Percentiles rank a stretch among this genome's conserved stretches.
These are phyloP conservation scores for Myxozyma lipomycoides DNA, from an alignment of 805 yeast species.

Conservation along the genomic window DNA sequence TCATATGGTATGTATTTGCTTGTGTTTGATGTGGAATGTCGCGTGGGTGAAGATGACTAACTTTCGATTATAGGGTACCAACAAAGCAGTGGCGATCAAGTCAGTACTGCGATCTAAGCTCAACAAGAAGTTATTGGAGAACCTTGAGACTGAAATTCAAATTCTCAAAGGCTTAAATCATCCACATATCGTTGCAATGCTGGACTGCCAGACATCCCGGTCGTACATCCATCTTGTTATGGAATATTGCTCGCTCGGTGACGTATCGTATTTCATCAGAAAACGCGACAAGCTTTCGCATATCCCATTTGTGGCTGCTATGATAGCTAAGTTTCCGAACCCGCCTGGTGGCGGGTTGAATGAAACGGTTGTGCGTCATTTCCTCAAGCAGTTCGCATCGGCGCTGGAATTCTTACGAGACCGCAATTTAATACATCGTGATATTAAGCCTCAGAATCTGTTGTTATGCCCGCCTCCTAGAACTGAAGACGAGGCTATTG, in stretches of 20 bases:
- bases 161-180: conserved; percentile 84
- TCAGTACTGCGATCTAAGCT: conserved; percentile 78
- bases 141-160: conserved; percentile 86
- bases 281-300: conserved; percentile 67
- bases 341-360: conserved; percentile 77
- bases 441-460: conserved; percentile 87
- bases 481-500: conserved; percentile 56
- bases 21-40: background rate
- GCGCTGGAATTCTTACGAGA: conserved; percentile 79
- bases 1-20: conserved; percentile 40
- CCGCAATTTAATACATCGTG: conserved; percentile 87
- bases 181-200: conserved; percentile 84
- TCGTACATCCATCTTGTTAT: conserved; percentile 78
- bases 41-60: background rate
- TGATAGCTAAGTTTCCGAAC: conserved; percentile 78
- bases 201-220: conserved; percentile 76
- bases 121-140: conserved; percentile 82
- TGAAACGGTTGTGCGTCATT: conserved; percentile 72
- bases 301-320: conserved; percentile 72
- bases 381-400: conserved; percentile 77
- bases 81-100: conserved; percentile 77
- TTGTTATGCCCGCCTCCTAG: conserved; percentile 78
- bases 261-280: conserved; percentile 79
- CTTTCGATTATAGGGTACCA: conserved; percentile 21
- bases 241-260: conserved; percentile 97